A percentile compares a stretch with the other conserved stretches of the same genome.
Evolutionary conservation across 2,329 filamentous ascomycete genomes (phyloP).

Genomic region (Alternaria atra): DNA sequence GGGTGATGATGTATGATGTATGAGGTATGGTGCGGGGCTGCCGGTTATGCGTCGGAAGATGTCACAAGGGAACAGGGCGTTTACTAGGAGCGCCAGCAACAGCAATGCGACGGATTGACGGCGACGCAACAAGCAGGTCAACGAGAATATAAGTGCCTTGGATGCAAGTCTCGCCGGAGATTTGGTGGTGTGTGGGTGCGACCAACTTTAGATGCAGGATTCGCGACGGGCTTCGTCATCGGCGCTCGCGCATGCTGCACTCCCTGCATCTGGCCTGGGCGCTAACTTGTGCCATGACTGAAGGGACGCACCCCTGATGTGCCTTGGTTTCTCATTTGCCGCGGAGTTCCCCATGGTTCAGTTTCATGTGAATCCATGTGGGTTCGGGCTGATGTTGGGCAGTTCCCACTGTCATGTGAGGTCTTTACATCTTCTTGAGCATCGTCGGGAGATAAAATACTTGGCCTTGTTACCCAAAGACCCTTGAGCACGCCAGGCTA

Average conservation of each 20-base stretch:
- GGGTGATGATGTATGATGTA: slow-evolving; percentile 20
- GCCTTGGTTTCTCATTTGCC: slow-evolving; percentile 21
- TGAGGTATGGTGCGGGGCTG: slow-evolving; percentile 30
- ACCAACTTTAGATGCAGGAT: slow-evolving; percentile 34
- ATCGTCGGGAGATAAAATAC: slow-evolving; percentile 2
- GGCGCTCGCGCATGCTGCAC: slow-evolving; percentile 23
- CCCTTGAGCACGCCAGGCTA: slow-evolving; percentile 19
- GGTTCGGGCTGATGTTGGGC: slow-evolving; percentile 31
- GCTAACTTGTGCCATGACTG: slow-evolving; percentile 23
- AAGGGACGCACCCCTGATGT: slow-evolving; percentile 12
- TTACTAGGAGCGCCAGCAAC: slow-evolving; percentile 7
- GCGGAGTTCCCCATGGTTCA: slow-evolving; percentile 8
- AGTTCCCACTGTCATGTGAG: slow-evolving; percentile 1
- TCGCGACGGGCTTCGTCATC: slow-evolving; percentile 39
- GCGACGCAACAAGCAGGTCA: slow-evolving; percentile 15
- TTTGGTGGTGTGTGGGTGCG: slow-evolving; percentile 28
- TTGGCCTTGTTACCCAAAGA: slow-evolving; percentile 11
- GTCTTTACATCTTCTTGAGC: background rate
- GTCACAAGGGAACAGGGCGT: slow-evolving; percentile 5
- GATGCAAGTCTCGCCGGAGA: slow-evolving; percentile 12
- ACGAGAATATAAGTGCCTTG: slow-evolving; percentile 24
- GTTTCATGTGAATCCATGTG: slow-evolving; percentile 6
- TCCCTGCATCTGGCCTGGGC: slow-evolving; percentile 20
- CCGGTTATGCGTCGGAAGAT: slow-evolving; percentile 16
- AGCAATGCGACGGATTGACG: slow-evolving; percentile 3